phyloP scores from a whole-genome alignment of 805 yeast species.

The Starmerella sp. region DNA sequence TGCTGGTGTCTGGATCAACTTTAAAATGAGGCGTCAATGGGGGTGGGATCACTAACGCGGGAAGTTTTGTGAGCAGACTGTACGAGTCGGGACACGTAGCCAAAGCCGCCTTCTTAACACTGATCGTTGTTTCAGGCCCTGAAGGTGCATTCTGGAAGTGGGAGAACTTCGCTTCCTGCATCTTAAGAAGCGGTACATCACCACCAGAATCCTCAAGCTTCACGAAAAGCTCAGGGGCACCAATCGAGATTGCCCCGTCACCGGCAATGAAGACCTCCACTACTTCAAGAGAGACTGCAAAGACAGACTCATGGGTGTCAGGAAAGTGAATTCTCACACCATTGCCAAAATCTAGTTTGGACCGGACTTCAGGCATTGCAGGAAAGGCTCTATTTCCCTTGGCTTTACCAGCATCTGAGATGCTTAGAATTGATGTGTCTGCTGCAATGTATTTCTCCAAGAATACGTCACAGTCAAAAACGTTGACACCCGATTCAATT shows the following conservation, averaged over 20 bases:
- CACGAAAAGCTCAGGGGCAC: neutral
- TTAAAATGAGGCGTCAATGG: neutral
- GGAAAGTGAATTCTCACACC: conserved; percentile 4
- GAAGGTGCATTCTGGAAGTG: neutral
- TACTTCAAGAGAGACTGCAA: neutral
- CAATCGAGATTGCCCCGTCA: neutral
- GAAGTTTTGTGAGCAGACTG: neutral
- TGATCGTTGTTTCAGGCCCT: neutral
- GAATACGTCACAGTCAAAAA: neutral
- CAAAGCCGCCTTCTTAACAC: neutral
- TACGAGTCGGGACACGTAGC: conserved; percentile 8
- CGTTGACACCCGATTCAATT: neutral
- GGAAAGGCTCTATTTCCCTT: neutral
- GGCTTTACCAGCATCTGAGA: neutral
- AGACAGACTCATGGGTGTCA: neutral
- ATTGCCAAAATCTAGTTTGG: neutral
- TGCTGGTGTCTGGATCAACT: conserved; percentile 1
- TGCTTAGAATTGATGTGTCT: neutral
- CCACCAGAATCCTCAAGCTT: neutral
- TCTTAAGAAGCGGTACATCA: neutral
- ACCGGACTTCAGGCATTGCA: neutral
- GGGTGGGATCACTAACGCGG: neutral
- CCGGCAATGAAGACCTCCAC: neutral
- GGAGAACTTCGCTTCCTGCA: neutral
- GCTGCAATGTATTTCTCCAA: neutral